A percentile compares a stretch with the other conserved stretches of the same genome.
Evolutionary conservation across 768 basidiomycete genomes (phyloP).

Genomic region (Collybia sp.): DNA sequence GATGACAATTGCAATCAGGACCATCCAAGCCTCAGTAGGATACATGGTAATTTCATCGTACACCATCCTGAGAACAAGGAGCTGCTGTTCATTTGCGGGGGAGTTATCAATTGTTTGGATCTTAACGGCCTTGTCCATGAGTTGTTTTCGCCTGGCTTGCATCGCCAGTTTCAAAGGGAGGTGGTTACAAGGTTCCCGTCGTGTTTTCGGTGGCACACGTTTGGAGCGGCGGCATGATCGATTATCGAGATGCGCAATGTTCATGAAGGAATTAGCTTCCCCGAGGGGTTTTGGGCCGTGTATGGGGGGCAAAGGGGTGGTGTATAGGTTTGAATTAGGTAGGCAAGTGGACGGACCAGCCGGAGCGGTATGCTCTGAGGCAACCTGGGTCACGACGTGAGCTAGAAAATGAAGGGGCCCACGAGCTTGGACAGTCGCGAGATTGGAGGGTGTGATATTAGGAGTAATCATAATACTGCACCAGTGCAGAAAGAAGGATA

Average conservation of each 20-base stretch:
- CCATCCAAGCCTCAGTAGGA: slow-evolving; percentile 59
- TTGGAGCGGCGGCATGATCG: too few species aligned
- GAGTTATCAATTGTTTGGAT: slow-evolving; percentile 47
- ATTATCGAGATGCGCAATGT: too few species aligned
- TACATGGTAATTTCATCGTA: slow-evolving; percentile 65
- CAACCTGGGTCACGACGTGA: slow-evolving; percentile 18
- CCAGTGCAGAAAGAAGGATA: slow-evolving; percentile 15
- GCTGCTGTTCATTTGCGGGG: slow-evolving; percentile 52
- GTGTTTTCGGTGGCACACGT: slow-evolving; percentile 4
- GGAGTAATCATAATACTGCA: slow-evolving; percentile 18
- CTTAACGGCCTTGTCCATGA: slow-evolving; percentile 31
- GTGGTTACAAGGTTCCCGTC: neutral
- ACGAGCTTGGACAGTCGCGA: slow-evolving; percentile 12
- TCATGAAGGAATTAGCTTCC: too few species aligned
- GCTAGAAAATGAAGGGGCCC: slow-evolving; percentile 34
- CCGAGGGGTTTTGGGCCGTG: too few species aligned
- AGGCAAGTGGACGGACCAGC: slow-evolving; percentile 4
- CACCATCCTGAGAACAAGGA: slow-evolving; percentile 56
- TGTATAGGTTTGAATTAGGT: too few species aligned
- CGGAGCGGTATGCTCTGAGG: slow-evolving; percentile 11
- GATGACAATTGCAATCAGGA: slow-evolving; percentile 52
- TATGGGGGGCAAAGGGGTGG: too few species aligned
- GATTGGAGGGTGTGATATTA: slow-evolving; percentile 21
- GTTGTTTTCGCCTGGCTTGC: slow-evolving; percentile 25
- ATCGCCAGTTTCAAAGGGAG: slow-evolving; percentile 6